A percentile compares a stretch with the other conserved stretches of the same genome.
Conservation (phyloP, 441 rosid species). For the Syzygium syzygioides region DNA sequence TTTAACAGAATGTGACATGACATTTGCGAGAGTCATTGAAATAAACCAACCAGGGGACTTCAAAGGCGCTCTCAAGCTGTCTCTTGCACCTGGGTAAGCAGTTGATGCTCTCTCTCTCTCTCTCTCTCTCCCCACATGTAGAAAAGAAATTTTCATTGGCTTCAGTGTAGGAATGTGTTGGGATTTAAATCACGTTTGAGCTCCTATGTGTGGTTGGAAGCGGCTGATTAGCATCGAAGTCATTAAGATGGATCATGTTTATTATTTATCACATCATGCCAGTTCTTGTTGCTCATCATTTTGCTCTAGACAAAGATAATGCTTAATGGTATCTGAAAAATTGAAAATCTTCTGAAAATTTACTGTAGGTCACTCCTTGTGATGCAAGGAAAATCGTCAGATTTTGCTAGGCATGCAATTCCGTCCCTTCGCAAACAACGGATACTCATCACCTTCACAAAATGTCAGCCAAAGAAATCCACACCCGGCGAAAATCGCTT, state of each 20-base stretch:
- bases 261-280: background rate
- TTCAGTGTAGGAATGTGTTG: background rate
- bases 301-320: background rate
- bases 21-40: slow-evolving; percentile 63
- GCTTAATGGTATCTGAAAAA: background rate
- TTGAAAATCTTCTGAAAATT: background rate
- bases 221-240: background rate
- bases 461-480: slow-evolving; percentile 47
- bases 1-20: slow-evolving; percentile 78
- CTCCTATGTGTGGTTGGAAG: background rate
- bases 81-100: slow-evolving; percentile 76
- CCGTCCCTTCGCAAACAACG: slow-evolving; percentile 59
- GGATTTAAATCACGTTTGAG: background rate
- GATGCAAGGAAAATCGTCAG: slow-evolving; percentile 75
- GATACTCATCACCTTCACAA: slow-evolving; percentile 67
- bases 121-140: background rate
- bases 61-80: slow-evolving; percentile 74
- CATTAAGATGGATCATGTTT: background rate
- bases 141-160: background rate
- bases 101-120: background rate
- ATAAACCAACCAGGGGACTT: slow-evolving; percentile 68
- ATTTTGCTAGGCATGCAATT: slow-evolving; percentile 75
- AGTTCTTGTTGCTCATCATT: background rate
- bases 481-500: slow-evolving; percentile 25
- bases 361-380: slow-evolving; percentile 56